These are phyloP conservation scores for Fraxinus pennsylvanica DNA, from an alignment of 257 asterid genomes.

Conservation along the genomic window DNA sequence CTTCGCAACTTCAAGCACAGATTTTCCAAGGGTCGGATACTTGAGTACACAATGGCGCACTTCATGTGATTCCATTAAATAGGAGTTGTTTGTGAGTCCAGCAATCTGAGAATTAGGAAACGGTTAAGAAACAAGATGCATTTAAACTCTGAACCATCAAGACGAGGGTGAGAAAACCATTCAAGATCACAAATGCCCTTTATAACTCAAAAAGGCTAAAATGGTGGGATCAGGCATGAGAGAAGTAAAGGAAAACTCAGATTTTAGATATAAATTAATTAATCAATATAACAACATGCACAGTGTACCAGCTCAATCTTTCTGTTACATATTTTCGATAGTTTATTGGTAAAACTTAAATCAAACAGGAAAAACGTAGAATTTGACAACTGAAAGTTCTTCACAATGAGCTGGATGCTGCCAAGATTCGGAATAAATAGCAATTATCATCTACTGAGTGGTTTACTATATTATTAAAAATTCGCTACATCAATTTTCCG, in stretches of 20 bases:
- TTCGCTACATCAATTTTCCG: background rate
- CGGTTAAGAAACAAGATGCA: constrained; percentile 14
- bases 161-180: constrained; percentile 4
- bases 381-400: constrained; percentile 1
- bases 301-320: background rate
- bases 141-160: constrained; percentile 15
- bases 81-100: constrained; percentile 2
- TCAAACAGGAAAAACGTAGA: background rate
- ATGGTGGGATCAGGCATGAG: background rate
- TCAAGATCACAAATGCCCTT: background rate
- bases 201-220: background rate
- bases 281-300: background rate
- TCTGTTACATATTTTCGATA: background rate
- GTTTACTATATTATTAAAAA: constrained; percentile 7
- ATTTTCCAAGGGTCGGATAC: background rate
- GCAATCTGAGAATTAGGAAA: constrained; percentile 47
- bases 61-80: background rate
- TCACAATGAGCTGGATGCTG: background rate
- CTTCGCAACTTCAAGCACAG: constrained; percentile 6
- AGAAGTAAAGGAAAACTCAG: background rate
- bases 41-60: constrained; percentile 6
- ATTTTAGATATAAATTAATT: background rate
- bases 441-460: background rate
- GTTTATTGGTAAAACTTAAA: background rate
- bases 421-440: constrained; percentile 7